A percentile compares a stretch with the other conserved stretches of the same genome.
Evolutionary conservation across 108 stramenopile genomes (phyloP).

Genomic region (Nitzschia palea): DNA sequence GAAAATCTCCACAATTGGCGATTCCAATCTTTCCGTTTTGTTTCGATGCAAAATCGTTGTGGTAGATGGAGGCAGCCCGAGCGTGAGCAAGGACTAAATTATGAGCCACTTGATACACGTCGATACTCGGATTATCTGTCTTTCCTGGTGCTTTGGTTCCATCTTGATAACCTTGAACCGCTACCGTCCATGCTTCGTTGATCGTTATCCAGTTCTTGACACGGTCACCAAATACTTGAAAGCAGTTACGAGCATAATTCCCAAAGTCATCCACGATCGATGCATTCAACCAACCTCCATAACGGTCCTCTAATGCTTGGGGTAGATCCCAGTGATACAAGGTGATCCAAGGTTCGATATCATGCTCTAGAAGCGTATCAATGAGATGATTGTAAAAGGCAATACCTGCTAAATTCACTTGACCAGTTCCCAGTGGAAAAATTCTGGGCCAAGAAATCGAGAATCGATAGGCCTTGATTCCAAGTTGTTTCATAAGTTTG

Average conservation of each 20-base stretch:
- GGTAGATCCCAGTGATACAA: conserved; percentile 98
- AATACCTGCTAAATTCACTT: conserved; percentile 73
- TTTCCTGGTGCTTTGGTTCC: conserved; percentile 90
- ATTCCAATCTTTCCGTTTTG: conserved; percentile 80
- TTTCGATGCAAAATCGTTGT: conserved; percentile 49
- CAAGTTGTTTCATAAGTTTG: conserved; percentile 72
- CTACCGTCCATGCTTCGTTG: conserved; percentile 90
- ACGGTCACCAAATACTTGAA: conserved; percentile 85
- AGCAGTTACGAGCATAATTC: conserved; percentile 88
- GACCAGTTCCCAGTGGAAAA: conserved; percentile 68
- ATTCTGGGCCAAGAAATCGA: conserved; percentile 92
- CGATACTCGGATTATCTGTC: conserved; percentile 36
- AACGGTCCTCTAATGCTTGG: conserved; percentile 73
- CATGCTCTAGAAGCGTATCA: conserved; percentile 70
- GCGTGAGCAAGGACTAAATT: conserved; percentile 88
- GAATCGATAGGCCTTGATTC: conserved; percentile 90
- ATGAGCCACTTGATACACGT: conserved; percentile 81
- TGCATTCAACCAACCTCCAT: conserved; percentile 75
- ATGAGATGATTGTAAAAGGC: conserved; percentile 88
- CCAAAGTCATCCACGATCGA: conserved; percentile 72
- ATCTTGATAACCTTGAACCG: conserved; percentile 82
- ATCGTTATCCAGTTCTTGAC: conserved; percentile 94
- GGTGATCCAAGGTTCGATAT: conserved; percentile 88
- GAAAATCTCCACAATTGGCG: conserved; percentile 82
- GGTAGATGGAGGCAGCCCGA: conserved; percentile 69